phyloP scores from a whole-genome alignment of 257 asterid genomes.

The Ophiorrhiza pumila region DNA sequence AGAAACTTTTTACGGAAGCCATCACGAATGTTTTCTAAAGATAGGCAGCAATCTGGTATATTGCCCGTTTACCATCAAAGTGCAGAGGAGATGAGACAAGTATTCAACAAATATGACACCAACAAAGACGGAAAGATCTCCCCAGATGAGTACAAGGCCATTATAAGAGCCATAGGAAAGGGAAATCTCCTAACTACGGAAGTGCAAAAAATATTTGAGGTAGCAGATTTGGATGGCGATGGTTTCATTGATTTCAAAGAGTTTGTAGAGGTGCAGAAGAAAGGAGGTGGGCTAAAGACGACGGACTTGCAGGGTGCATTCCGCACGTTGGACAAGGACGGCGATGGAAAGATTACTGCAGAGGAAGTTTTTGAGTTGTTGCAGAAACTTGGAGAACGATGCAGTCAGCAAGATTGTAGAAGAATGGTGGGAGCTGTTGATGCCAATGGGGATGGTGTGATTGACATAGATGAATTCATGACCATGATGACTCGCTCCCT shows the following conservation, averaged over 20 bases:
- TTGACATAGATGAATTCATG: constrained; percentile 79
- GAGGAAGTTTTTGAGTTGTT: constrained; percentile 62
- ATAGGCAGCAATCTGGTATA: constrained; percentile 43
- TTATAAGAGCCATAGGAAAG: constrained; percentile 57
- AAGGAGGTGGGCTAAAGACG: constrained; percentile 63
- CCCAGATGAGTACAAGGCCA: constrained; percentile 70
- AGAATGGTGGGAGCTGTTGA: constrained; percentile 86
- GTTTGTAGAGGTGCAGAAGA: constrained; percentile 76
- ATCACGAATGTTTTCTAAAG: constrained; percentile 50
- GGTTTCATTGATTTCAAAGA: constrained; percentile 82
- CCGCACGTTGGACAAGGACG: constrained; percentile 58
- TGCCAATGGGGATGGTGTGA: constrained; percentile 78
- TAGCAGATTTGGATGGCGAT: constrained; percentile 72
- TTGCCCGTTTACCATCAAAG: constrained; percentile 46
- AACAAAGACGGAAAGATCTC: constrained; percentile 83
- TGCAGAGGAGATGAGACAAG: constrained; percentile 57
- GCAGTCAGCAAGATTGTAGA: constrained; percentile 63
- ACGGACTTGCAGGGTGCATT: constrained; percentile 67
- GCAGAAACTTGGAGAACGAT: constrained; percentile 58
- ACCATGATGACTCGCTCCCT: constrained; percentile 80
- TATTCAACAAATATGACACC: constrained; percentile 64
- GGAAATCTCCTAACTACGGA: constrained; percentile 41
- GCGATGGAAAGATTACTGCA: constrained; percentile 73
- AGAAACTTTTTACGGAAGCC: constrained; percentile 57
- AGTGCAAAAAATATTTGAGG: constrained; percentile 74